Conservation (phyloP, 805 yeast genomes). For the Starmerella bombicola region DNA sequence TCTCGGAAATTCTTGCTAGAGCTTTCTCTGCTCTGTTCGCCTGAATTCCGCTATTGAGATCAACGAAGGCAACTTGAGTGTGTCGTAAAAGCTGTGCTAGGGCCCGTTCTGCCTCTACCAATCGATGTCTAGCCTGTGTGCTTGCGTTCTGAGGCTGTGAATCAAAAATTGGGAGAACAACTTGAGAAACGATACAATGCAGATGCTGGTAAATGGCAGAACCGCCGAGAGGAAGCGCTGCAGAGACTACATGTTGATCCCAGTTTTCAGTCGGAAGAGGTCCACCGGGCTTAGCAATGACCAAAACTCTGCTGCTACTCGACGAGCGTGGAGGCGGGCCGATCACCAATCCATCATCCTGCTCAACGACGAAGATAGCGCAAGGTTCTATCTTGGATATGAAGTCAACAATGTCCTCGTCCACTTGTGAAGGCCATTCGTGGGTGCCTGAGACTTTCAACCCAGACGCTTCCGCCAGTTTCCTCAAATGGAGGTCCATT, state of each 20-base stretch:
- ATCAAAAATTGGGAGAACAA: slow-evolving; percentile 60
- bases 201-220: slow-evolving; percentile 28
- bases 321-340: slow-evolving; percentile 16
- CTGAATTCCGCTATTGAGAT: slow-evolving; percentile 4
- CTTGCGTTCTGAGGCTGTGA: slow-evolving; percentile 1
- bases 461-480: slow-evolving; percentile 14
- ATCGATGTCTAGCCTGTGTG: slow-evolving; percentile 14
- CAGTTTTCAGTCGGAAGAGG: slow-evolving; percentile 4
- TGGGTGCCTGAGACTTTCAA: slow-evolving; percentile 1
- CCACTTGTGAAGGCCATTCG: slow-evolving; percentile 18
- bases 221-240: slow-evolving; percentile 10
- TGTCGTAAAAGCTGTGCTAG: slow-evolving; percentile 11
- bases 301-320: slow-evolving; percentile 6
- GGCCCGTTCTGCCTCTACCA: slow-evolving; percentile 19
- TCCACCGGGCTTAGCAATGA: slow-evolving; percentile 12
- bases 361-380: slow-evolving; percentile 17
- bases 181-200: slow-evolving; percentile 47
- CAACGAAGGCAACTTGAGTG: slow-evolving; percentile 15
- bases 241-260: slow-evolving; percentile 7
- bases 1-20: neutral
- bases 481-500: slow-evolving; percentile 16
- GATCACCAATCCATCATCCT: slow-evolving; percentile 14
- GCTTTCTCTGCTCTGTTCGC: slow-evolving; percentile 4
- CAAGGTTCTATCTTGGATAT: slow-evolving; percentile 6
- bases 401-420: slow-evolving; percentile 14